Evolutionary conservation across 768 basidiomycete genomes (phyloP), one percentile per base, ranked within the genome.

Genomic region (Agrocybe praecox): DNA sequence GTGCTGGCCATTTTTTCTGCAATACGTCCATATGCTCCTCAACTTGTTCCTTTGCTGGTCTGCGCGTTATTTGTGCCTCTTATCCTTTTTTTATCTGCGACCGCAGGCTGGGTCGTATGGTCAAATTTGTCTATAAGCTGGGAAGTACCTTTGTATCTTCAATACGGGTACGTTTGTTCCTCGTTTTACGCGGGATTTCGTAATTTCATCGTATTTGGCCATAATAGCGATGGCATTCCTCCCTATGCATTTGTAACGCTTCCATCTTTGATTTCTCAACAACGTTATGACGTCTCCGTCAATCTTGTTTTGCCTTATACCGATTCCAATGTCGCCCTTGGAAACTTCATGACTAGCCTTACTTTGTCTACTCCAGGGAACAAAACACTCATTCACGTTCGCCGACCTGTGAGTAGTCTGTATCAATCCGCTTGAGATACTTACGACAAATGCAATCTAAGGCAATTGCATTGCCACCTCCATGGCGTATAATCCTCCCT

Each of bases 311-410:
- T 94, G 7, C 92, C 92, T 11, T 76, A 83, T 3, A 80, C 81
- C 17, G 83, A 86, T 56, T 70, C 85, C 19, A 94, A 92, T 72
- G 75, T 82, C 63, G 85, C 76, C 4, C 82, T 94, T 2, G 92
- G 92, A 42, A 94, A 94, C 69, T 94, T 94, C 70, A 94, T 94
- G 92, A 75, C 84, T 5, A 80, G 77, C 44, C 67, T 94, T 33
- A 84, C 80, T 1, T 71, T 94, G 23, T 76, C 74, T 2, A 85
- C 86, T 0, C 62, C 76, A 24, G 77, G 79, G 17, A 92, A 92
- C 68, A 82, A 79, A 63, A 88, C 90, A 6, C 72, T 94, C 22
- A 70, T 74, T 4, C 72, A 77, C 15, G 75, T 83, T 53, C 86
- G 90, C 58, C 79, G 83, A 59, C 83, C 92, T 11, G 92, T 93